Evolutionary conservation across 257 asterid species (phyloP).

Genomic region (Przewalskia tangutica): DNA sequence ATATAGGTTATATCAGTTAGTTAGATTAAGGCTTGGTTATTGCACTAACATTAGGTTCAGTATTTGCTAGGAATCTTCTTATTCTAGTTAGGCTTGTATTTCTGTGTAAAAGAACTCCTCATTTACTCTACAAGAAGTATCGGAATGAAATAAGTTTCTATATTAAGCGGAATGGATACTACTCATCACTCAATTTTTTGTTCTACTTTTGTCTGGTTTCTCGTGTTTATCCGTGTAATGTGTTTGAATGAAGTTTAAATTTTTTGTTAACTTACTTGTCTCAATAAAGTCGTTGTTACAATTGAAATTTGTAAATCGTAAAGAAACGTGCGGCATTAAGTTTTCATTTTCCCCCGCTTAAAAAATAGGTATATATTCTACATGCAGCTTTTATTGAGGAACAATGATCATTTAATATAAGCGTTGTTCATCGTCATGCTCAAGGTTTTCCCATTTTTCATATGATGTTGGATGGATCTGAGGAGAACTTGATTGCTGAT

Average conservation of each 20-base stretch:
- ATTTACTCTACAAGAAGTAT: background rate
- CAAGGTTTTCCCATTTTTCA: background rate
- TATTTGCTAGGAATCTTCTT: background rate
- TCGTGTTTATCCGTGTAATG: background rate
- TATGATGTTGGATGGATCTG: background rate
- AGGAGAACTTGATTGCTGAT: no score
- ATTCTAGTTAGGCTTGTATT: background rate
- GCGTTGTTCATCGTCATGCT: background rate
- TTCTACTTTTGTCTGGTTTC: background rate
- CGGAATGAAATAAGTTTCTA: background rate
- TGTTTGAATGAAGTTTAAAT: background rate
- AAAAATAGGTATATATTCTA: background rate
- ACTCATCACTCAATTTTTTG: no score
- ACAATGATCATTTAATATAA: background rate
- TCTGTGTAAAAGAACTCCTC: background rate
- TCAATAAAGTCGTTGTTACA: no score
- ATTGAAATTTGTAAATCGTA: no score
- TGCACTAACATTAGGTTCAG: background rate
- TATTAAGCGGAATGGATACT: background rate
- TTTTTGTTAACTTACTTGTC: no score
- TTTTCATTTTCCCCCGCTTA: background rate
- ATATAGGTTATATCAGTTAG: background rate
- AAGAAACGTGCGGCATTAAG: background rate
- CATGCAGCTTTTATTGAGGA: background rate
- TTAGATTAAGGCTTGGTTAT: background rate